phyloP scores from a whole-genome alignment of 306 rosid genomes.

The Spatholobus suberectus region DNA sequence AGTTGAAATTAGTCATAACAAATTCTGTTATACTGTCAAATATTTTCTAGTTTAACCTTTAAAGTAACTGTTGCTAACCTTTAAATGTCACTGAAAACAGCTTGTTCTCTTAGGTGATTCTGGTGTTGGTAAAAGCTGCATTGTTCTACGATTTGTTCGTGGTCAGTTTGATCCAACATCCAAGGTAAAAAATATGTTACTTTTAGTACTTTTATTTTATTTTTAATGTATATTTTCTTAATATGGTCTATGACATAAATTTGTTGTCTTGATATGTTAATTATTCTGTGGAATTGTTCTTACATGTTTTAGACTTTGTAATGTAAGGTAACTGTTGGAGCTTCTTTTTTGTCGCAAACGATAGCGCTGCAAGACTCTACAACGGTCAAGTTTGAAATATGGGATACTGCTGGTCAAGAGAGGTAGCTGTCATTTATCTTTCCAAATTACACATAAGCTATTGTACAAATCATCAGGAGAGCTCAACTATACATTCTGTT shows the following conservation, averaged over 20 bases:
- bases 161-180: constrained; percentile 99
- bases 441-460: not conserved
- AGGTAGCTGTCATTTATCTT: constrained; percentile 59
- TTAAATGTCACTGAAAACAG: constrained; percentile 56
- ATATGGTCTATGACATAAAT: not conserved
- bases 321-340: constrained; percentile 98
- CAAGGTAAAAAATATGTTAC: constrained; percentile 70
- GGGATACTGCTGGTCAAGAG: constrained; percentile 99
- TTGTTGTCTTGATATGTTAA: constrained; percentile 23
- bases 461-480: not conserved
- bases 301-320: constrained; percentile 42
- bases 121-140: constrained; percentile 99
- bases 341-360: constrained; percentile 98
- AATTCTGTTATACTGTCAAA: not conserved
- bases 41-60: constrained; percentile 32
- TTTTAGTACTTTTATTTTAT: not conserved
- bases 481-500: not conserved
- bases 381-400: constrained; percentile 98
- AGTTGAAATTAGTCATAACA: not conserved
- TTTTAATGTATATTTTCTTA: constrained; percentile 14
- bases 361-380: constrained; percentile 99
- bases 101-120: constrained; percentile 98
- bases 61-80: constrained; percentile 34
- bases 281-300: constrained; percentile 29
- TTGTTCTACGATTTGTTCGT: constrained; percentile 98